phyloP scores from a whole-genome alignment of 2,329 filamentous ascomycete species.

The Fusarium secorum region DNA sequence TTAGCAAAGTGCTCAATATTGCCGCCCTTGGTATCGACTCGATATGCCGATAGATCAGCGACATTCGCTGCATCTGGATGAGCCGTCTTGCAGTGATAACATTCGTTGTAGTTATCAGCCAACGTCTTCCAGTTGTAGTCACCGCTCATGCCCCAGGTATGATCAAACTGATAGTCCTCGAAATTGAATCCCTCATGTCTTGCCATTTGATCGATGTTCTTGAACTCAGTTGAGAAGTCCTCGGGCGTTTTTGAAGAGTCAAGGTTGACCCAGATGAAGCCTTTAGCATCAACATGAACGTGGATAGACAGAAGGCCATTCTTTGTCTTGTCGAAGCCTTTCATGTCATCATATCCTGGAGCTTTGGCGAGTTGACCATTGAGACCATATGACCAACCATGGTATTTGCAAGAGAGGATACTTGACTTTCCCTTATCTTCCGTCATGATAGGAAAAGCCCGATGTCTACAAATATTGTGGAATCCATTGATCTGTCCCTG shows the following conservation, averaged over 20 bases:
- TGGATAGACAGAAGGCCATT: slow-evolving; percentile 61
- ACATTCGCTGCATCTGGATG: slow-evolving; percentile 8
- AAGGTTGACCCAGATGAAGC: slow-evolving; percentile 67
- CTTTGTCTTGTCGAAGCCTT: slow-evolving; percentile 61
- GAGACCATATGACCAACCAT: slow-evolving; percentile 67
- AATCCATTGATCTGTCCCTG: slow-evolving; percentile 63
- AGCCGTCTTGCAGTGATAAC: slow-evolving; percentile 22
- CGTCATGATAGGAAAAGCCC: slow-evolving; percentile 64
- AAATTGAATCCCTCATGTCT: slow-evolving; percentile 55
- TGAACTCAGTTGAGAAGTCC: slow-evolving; percentile 57
- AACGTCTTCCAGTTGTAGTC: slow-evolving; percentile 67
- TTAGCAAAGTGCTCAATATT: slow-evolving; percentile 29
- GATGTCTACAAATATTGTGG: slow-evolving; percentile 67
- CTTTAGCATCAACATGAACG: slow-evolving; percentile 58
- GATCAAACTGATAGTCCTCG: slow-evolving; percentile 62
- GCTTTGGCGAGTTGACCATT: slow-evolving; percentile 66
- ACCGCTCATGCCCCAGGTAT: slow-evolving; percentile 61
- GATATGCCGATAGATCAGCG: slow-evolving; percentile 2
- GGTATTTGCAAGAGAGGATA: slow-evolving; percentile 66
- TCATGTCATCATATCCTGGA: slow-evolving; percentile 63
- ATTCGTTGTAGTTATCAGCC: slow-evolving; percentile 42
- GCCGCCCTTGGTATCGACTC: slow-evolving; percentile 12
- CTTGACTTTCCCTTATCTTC: slow-evolving; percentile 58
- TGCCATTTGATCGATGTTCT: slow-evolving; percentile 47
- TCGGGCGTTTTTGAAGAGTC: slow-evolving; percentile 55